phyloP scores from a whole-genome alignment of 257 asterid genomes.

The Euphrasia confusa region DNA sequence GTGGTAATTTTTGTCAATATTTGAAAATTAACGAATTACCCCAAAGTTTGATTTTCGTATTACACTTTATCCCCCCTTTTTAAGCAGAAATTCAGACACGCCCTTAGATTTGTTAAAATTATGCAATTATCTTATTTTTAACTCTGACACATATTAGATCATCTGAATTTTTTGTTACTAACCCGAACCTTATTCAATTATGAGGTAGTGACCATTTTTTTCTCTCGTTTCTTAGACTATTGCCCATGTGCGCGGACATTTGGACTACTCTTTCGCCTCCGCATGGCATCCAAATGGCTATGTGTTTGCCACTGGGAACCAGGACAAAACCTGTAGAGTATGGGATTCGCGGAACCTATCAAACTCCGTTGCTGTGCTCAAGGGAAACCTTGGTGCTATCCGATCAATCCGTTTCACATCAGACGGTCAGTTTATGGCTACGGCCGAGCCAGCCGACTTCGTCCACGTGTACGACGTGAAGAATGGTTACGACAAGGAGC shows the following conservation, averaged over 20 bases:
- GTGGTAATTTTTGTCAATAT: too few relatives aligned
- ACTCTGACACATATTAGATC: too few relatives aligned
- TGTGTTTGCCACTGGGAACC: constrained; percentile 64
- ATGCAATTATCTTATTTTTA: too few relatives aligned
- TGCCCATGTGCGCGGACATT: constrained; percentile 47
- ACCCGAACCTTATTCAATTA: background rate
- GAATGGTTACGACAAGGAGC: constrained; percentile 53
- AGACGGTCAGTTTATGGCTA: constrained; percentile 63
- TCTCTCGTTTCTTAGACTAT: constrained; percentile 31
- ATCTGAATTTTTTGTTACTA: background rate
- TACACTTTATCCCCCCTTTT: too few relatives aligned
- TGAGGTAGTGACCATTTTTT: constrained; percentile 12
- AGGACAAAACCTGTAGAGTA: constrained; percentile 66
- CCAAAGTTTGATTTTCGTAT: background rate
- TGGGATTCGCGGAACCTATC: constrained; percentile 66
- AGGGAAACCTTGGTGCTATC: constrained; percentile 66
- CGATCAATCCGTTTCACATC: constrained; percentile 65
- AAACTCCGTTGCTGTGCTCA: constrained; percentile 48
- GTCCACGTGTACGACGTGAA: constrained; percentile 60
- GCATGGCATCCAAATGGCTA: constrained; percentile 69
- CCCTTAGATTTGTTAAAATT: too few relatives aligned
- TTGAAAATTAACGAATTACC: background rate
- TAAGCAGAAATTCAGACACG: too few relatives aligned
- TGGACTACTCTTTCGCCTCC: constrained; percentile 63
- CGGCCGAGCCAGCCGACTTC: constrained; percentile 55